A percentile compares a stretch with the other conserved stretches of the same genome.
Conservation (phyloP, 106 monocot species). For the Posidonia australis region DNA sequence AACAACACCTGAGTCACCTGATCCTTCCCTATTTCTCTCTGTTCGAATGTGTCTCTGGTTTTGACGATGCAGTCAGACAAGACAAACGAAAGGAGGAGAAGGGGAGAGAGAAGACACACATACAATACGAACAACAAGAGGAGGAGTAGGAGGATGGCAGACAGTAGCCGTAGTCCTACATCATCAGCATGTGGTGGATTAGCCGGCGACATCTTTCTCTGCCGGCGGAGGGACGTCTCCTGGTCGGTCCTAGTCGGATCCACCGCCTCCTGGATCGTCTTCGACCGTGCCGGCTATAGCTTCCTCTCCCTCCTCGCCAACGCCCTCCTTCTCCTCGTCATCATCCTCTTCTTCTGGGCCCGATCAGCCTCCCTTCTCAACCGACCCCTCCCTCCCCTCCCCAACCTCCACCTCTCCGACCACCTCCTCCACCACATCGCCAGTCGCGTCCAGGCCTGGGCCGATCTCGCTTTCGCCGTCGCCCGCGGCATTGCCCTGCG, state of each 20-base stretch:
- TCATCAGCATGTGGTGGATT: constrained; percentile 2
- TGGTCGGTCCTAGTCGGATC: constrained; percentile 11
- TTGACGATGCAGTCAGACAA: no score
- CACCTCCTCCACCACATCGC: constrained; percentile 9
- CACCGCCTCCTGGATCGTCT: constrained; percentile 52
- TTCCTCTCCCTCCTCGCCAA: constrained; percentile 57
- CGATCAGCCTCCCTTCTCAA: constrained; percentile 79
- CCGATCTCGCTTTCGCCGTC: constrained; percentile 1
- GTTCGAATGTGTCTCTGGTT: no score
- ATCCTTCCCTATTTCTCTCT: no score
- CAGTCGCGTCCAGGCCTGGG: not conserved
- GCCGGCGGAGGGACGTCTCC: constrained; percentile 32
- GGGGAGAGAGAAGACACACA: no score
- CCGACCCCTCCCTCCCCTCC: constrained; percentile 30
- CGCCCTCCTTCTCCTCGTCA: constrained; percentile 60
- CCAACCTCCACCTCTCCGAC: constrained; percentile 17
- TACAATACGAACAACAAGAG: no score
- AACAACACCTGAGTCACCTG: no score
- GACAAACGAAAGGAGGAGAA: no score
- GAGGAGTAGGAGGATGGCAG: no score
- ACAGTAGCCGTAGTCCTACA: no score
- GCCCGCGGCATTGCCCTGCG: constrained; percentile 20
- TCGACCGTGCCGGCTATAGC: constrained; percentile 61
- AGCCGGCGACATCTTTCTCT: constrained; percentile 51
- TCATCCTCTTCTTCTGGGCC: constrained; percentile 94